Evolutionary conservation across 495 filamentous ascomycete genomes (phyloP).

Genomic region (Thozetella sp.): DNA sequence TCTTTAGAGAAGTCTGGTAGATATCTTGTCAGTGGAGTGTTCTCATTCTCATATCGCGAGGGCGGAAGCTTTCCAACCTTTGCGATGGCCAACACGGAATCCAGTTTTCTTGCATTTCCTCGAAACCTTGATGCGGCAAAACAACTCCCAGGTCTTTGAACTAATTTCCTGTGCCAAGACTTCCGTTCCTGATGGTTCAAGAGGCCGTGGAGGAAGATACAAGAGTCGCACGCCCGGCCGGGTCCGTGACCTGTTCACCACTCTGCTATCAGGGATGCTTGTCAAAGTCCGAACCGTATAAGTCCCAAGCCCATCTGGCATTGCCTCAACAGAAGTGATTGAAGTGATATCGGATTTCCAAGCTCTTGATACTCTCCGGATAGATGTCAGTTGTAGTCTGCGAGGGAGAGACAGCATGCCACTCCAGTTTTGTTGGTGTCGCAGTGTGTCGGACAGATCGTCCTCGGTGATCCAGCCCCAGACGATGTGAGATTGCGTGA

Average conservation of each 20-base stretch:
- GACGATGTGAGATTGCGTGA: not conserved
- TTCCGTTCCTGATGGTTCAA: not conserved
- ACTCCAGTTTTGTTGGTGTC: not conserved
- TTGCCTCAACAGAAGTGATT: not conserved
- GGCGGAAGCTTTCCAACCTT: not conserved
- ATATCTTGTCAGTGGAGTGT: not conserved
- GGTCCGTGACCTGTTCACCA: not conserved
- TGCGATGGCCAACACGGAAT: not conserved
- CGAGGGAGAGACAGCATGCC: not conserved
- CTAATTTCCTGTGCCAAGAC: not conserved
- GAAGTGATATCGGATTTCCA: not conserved
- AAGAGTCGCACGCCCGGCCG: not conserved
- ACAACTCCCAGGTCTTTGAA: not conserved
- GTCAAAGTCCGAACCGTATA: not conserved
- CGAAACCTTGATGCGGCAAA: not conserved
- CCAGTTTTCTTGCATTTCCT: not conserved
- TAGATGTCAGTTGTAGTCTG: not conserved
- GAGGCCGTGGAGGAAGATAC: not conserved
- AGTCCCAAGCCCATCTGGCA: not conserved
- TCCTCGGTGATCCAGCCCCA: not conserved
- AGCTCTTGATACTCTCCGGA: not conserved
- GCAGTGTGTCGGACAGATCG: not conserved
- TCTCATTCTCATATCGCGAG: not conserved
- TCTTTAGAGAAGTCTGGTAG: not conserved
- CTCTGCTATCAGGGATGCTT: not conserved